A percentile compares a stretch with the other conserved stretches of the same genome.
Evolutionary conservation across 441 rosid species (phyloP).

Genomic region (Eruca vesicaria): DNA sequence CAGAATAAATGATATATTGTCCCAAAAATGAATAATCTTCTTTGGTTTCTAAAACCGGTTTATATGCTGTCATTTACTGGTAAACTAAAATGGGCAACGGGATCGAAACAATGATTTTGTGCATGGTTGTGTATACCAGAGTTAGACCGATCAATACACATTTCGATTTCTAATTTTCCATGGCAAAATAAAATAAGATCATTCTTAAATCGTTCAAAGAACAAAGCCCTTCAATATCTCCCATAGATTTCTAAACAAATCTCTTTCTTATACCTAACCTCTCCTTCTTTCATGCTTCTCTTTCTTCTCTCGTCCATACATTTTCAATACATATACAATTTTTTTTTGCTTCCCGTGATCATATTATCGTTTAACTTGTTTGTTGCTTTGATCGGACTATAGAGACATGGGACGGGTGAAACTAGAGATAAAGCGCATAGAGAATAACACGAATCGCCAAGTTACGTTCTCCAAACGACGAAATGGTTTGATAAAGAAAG

Average conservation of each 20-base stretch:
- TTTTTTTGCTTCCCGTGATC: background rate
- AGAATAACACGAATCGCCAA: constrained; percentile 53
- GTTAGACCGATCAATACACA: too few relatives aligned
- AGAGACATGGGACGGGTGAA: constrained; percentile 60
- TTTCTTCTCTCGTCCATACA: constrained; percentile 31
- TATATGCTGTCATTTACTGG: background rate
- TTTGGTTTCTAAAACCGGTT: background rate
- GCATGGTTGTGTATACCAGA: too few relatives aligned
- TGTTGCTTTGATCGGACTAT: background rate
- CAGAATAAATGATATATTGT: background rate
- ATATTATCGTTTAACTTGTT: background rate
- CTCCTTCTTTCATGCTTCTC: constrained; percentile 29
- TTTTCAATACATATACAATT: background rate
- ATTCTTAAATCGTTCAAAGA: constrained; percentile 4
- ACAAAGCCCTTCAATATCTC: constrained; percentile 22
- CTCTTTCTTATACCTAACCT: constrained; percentile 29
- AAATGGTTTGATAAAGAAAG: constrained; percentile 78
- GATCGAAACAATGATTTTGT: too few relatives aligned
- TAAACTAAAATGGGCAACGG: background rate
- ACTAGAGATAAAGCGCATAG: constrained; percentile 58
- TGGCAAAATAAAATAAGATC: background rate
- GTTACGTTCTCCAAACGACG: constrained; percentile 70
- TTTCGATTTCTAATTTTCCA: too few relatives aligned
- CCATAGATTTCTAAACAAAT: constrained; percentile 27
- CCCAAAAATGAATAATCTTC: background rate